A percentile compares a stretch with the other conserved stretches of the same genome.
Conservation (phyloP, 140 eudicot genomes). For the Flaveria floridana region DNA sequence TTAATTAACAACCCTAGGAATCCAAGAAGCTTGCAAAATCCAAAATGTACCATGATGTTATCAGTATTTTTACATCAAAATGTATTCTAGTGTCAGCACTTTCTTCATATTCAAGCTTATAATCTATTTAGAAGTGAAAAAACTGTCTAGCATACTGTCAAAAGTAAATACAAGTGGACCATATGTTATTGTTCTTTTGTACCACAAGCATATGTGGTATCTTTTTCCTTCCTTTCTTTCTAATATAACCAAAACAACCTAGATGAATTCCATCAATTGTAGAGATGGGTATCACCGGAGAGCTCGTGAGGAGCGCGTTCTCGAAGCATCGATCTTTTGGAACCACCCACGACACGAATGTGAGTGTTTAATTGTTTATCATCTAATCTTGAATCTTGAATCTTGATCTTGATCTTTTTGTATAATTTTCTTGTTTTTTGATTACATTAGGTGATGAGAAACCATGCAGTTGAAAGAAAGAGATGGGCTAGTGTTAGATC, state of each 20-base stretch:
- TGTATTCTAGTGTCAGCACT: background rate
- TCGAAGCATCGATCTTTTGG: conserved; percentile 53
- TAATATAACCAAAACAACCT: conserved; percentile 31
- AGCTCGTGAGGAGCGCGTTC: conserved; percentile 72
- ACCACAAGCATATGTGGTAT: conserved; percentile 32
- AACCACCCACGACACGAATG: conserved; percentile 49
- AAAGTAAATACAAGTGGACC: conserved; percentile 36
- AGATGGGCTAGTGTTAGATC: conserved; percentile 72
- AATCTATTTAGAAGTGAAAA: background rate
- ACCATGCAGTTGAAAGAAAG: conserved; percentile 46
- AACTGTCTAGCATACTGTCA: background rate
- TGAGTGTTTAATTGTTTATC: conserved; percentile 26
- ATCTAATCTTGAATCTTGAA: conserved; percentile 1
- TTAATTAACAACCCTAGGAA: background rate
- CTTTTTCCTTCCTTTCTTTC: conserved; percentile 15
- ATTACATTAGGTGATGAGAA: conserved; percentile 45
- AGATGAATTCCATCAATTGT: conserved; percentile 25
- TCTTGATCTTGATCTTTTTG: background rate
- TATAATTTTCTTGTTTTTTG: background rate
- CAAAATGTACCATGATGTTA: conserved; percentile 8
- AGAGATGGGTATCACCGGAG: conserved; percentile 80
- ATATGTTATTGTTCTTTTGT: conserved; percentile 32
- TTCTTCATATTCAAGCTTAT: background rate
- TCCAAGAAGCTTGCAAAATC: background rate
- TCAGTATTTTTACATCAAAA: background rate